phyloP scores from a whole-genome alignment of 1,284 basidiomycete species.

The Fistulinella cinereoalba region DNA sequence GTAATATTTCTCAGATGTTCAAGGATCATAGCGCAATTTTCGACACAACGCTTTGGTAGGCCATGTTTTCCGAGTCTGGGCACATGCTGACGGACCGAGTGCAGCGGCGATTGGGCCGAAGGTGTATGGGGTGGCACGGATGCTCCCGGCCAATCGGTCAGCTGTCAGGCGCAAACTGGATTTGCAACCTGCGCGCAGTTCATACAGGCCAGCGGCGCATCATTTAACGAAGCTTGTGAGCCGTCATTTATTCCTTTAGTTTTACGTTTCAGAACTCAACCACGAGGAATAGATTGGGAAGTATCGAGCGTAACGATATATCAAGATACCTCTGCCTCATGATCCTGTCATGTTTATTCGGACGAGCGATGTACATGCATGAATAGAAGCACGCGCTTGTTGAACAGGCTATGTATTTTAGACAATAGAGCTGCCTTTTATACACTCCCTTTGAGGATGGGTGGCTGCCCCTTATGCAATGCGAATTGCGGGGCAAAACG shows the following conservation, averaged over 20 bases:
- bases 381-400: conserved; percentile 15
- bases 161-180: conserved; percentile 81
- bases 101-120: conserved; percentile 87
- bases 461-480: too few species aligned
- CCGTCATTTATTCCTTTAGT: conserved; percentile 28
- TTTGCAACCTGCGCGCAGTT: conserved; percentile 75
- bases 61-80: conserved; percentile 19
- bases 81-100: conserved; percentile 4
- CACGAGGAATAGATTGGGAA: conserved; percentile 58
- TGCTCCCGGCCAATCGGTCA: conserved; percentile 75
- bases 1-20: conserved; percentile 77
- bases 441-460: too few species aligned
- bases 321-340: conserved; percentile 34
- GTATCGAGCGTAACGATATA: conserved; percentile 70
- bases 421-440: conserved; percentile 27
- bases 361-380: conserved; percentile 7
- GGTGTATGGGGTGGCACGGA: conserved; percentile 69
- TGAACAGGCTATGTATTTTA: conserved; percentile 14
- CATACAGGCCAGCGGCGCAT: conserved; percentile 64
- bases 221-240: conserved; percentile 79
- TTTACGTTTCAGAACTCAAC: conserved; percentile 6
- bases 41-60: conserved; percentile 77
- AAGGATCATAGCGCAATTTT: conserved; percentile 73
- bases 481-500: too few species aligned
- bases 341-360: conserved; percentile 2